phyloP scores from a whole-genome alignment of 768 basidiomycete species.

The Mycena indigotica region DNA sequence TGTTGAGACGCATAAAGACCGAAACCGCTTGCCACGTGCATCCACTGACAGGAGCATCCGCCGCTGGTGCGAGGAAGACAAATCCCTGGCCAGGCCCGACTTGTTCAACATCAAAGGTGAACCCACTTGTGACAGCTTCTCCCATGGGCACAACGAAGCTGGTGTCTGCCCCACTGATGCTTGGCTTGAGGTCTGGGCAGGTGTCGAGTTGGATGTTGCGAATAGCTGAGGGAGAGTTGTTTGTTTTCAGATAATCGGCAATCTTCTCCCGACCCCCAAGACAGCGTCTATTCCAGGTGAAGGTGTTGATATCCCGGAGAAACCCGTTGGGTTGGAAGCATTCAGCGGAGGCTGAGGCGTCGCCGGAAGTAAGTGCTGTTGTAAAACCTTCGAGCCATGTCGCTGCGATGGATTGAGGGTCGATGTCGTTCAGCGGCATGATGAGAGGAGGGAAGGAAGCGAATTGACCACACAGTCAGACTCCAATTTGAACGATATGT shows the following conservation, averaged over 20 bases:
- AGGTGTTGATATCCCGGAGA: constrained; percentile 44
- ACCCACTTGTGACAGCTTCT: constrained; percentile 37
- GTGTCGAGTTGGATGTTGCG: constrained; percentile 31
- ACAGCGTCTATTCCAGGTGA: constrained; percentile 46
- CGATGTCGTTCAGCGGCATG: too few species aligned
- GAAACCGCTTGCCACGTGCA: constrained; percentile 38
- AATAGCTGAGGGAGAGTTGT: constrained; percentile 27
- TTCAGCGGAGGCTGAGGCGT: constrained; percentile 26
- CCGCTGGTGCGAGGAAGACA: constrained; percentile 32
- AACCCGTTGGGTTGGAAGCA: constrained; percentile 39
- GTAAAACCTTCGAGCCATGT: constrained; percentile 35
- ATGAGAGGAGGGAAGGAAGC: too few species aligned
- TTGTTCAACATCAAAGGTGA: constrained; percentile 36
- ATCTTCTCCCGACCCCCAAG: constrained; percentile 39
- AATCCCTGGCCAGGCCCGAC: constrained; percentile 37
- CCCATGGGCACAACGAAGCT: constrained; percentile 1
- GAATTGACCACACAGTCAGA: too few species aligned
- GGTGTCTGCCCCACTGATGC: constrained; percentile 3
- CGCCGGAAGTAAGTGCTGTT: constrained; percentile 23
- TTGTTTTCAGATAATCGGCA: constrained; percentile 32
- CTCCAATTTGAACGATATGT: too few species aligned
- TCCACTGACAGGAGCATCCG: background rate
- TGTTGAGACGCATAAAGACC: constrained; percentile 34
- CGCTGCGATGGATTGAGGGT: constrained; percentile 15
- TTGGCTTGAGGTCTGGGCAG: constrained; percentile 24